Percentiles rank a stretch among this genome's conserved stretches.
Conservation (phyloP, 306 rosid species). For the Malus sylvestris region DNA sequence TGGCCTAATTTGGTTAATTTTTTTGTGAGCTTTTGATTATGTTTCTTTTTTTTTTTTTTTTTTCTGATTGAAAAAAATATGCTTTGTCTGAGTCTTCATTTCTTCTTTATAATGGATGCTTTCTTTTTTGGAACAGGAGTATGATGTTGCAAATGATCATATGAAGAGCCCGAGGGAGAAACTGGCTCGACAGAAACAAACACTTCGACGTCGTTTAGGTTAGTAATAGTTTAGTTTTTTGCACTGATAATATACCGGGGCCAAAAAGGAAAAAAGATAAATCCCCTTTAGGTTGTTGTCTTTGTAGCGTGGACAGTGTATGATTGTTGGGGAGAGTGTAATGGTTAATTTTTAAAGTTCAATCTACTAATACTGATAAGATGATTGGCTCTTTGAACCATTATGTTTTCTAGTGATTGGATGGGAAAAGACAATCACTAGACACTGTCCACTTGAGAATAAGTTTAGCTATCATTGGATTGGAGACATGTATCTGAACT, state of each 20-base stretch:
- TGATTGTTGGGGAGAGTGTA: background rate
- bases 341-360: background rate
- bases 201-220: slow-evolving; percentile 90
- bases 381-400: background rate
- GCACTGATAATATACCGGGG: background rate
- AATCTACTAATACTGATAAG: background rate
- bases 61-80: background rate
- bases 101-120: background rate
- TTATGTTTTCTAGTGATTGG: background rate
- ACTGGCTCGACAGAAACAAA: slow-evolving; percentile 90
- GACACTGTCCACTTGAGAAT: background rate
- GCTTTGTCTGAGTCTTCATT: background rate
- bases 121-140: slow-evolving; percentile 57
- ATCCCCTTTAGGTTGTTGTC: background rate
- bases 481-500: background rate
- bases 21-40: background rate
- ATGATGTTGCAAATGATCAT: slow-evolving; percentile 64
- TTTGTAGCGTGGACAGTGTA: background rate
- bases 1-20: background rate
- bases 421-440: background rate
- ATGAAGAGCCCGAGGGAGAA: slow-evolving; percentile 77
- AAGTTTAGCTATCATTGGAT: background rate
- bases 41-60: background rate
- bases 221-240: background rate
- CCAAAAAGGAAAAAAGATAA: background rate